Evolutionary conservation across 176 grass and related monocot genomes (phyloP), one percentile per base, ranked within the genome.

Genomic region (Eleusine coracana): DNA sequence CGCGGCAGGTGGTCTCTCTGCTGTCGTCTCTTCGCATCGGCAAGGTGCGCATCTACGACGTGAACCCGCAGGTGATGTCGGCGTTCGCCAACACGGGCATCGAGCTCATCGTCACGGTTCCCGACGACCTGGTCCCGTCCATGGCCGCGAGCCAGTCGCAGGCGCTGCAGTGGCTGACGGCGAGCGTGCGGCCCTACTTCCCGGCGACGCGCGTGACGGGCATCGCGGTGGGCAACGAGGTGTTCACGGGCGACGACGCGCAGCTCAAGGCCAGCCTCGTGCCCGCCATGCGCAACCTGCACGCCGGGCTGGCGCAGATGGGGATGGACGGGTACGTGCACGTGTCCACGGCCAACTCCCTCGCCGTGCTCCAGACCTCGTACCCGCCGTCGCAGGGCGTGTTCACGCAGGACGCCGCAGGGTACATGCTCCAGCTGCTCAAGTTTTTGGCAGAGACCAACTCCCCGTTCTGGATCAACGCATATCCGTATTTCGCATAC

Each of bases 401-500:
- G 7, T 99, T 99, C 83, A 88, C 86, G 70, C 75, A 86, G 38
- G 89, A 87, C 51, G 66, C 91, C 20, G 83, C 89, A 5, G 40
- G 60, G 2, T 82, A 92, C 36, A 90, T 99, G 83, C 52, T 58
- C 27, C 89, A 90, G 70, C 91, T 96, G 70, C 83, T 99, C 1
- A 68, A 70, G 9, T 99, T 99, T 83, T 50, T 99, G 40, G 70
- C 80, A 6, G 83, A 93, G 28, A 96, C 93, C 65, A 85, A 77
- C 39, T 49, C 93, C 0, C 97, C 97, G 0, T 99, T 96, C 70
- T 99, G 93, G 93, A 87, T 99, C 48, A 99, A 99, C 10, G 97
- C 97, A 0, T 99, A 99, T 29, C 97, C 97, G 1, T 99, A 96
- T 66, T 99, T 99, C 21, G 97, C 97, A 10, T 99, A 92, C 87